Conservation (phyloP, 257 asterid genomes). For the Lycium ferocissimum region DNA sequence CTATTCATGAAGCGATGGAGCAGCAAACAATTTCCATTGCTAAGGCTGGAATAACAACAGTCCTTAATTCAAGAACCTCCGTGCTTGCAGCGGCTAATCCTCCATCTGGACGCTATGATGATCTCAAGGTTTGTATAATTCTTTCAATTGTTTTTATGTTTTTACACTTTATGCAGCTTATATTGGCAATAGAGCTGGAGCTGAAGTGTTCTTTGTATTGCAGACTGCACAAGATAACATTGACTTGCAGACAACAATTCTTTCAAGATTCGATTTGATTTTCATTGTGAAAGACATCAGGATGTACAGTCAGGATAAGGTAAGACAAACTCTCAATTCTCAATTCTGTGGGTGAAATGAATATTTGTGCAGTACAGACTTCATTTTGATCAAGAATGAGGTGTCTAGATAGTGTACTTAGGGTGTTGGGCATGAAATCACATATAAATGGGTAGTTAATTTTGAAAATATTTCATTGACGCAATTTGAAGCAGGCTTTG, state of each 20-base stretch:
- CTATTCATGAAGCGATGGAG: constrained; percentile 99
- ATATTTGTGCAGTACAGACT: background rate
- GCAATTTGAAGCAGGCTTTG: background rate
- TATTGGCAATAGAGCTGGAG: constrained; percentile 24
- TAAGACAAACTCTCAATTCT: constrained; percentile 34
- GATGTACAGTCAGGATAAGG: constrained; percentile 95
- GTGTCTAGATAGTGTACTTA: background rate
- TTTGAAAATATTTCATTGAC: background rate
- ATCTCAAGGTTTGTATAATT: constrained; percentile 72
- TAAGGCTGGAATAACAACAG: constrained; percentile 99
- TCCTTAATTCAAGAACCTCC: constrained; percentile 98
- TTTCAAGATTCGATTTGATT: constrained; percentile 93
- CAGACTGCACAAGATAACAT: constrained; percentile 99
- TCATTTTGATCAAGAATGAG: background rate
- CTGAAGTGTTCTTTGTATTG: constrained; percentile 40
- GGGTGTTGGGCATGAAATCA: background rate
- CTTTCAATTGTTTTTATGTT: background rate
- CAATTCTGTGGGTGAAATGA: constrained; percentile 25
- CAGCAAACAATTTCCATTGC: constrained; percentile 99
- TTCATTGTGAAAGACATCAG: constrained; percentile 95
- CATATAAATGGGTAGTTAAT: background rate
- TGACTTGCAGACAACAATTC: constrained; percentile 98
- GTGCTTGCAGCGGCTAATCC: constrained; percentile 99
- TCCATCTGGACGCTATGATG: constrained; percentile 99
- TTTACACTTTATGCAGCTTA: constrained; percentile 12